Conservation (phyloP, 2,329 filamentous ascomycete genomes). For the Ustilaginoidea virens region DNA sequence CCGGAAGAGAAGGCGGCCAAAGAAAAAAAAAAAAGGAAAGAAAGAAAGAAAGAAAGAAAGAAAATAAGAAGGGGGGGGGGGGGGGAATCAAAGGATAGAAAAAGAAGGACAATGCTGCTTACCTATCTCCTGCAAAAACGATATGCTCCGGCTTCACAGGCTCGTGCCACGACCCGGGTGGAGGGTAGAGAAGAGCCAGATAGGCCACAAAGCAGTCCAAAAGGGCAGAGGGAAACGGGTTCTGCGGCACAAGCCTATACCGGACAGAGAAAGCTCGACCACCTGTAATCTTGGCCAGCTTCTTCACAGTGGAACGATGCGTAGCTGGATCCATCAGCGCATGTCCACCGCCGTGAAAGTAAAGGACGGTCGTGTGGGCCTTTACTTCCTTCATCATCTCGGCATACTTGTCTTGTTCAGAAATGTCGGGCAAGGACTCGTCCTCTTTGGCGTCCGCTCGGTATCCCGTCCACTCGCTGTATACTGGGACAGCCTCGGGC, state of each 20-base stretch:
- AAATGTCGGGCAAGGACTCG: constrained; percentile 35
- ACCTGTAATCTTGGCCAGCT: constrained; percentile 48
- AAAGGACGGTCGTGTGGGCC: constrained; percentile 49
- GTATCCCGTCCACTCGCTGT: constrained; percentile 67
- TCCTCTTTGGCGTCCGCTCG: constrained; percentile 35
- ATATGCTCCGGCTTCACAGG: constrained; percentile 50
- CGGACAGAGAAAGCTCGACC: constrained; percentile 58
- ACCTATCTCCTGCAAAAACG: constrained; percentile 57
- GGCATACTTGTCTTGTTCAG: constrained; percentile 48
- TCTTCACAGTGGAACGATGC: constrained; percentile 42
- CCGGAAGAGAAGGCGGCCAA: neutral
- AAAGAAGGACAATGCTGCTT: too few species aligned
- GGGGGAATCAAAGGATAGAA: too few species aligned
- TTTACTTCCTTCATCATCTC: constrained; percentile 52
- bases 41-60: constrained; percentile 1
- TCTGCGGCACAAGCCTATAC: constrained; percentile 60
- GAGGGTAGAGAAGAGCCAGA: constrained; percentile 57
- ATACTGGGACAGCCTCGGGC: constrained; percentile 39
- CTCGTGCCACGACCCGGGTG: constrained; percentile 48
- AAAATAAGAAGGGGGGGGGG: too few species aligned
- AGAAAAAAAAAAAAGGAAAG: neutral
- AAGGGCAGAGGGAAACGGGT: constrained; percentile 59
- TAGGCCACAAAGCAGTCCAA: constrained; percentile 61
- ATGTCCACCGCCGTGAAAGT: constrained; percentile 65
- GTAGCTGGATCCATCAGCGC: constrained; percentile 56